phyloP scores from a whole-genome alignment of 805 yeast species.

The Saccharomyces kudriavzevii region DNA sequence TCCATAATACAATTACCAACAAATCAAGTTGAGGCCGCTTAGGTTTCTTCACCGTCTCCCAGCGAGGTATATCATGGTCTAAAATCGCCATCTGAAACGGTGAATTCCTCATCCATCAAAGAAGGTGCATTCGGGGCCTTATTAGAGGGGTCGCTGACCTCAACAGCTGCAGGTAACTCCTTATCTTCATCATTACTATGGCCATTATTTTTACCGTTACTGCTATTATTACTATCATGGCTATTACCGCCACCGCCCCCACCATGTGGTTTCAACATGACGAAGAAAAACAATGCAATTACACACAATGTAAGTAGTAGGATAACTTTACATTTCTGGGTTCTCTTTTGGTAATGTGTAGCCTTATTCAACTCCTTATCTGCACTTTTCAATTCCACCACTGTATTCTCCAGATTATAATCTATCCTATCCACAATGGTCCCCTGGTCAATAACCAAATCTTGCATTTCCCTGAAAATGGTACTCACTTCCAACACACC shows the following conservation, averaged over 20 bases:
- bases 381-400: conserved; percentile 64
- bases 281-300: conserved; percentile 58
- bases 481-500: conserved; percentile 91
- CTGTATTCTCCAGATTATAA: conserved; percentile 79
- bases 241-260: conserved; percentile 1
- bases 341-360: conserved; percentile 71
- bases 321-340: conserved; percentile 85
- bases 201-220: not conserved
- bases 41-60: not conserved
- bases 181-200: not conserved
- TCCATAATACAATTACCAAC: not conserved
- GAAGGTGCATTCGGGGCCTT: not conserved
- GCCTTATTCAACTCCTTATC: conserved; percentile 73
- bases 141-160: not conserved
- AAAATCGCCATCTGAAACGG: not conserved
- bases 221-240: not conserved
- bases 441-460: conserved; percentile 90
- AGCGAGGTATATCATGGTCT: not conserved
- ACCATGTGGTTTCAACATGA: conserved; percentile 54
- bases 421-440: conserved; percentile 89
- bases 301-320: conserved; percentile 65
- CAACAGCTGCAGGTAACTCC: not conserved
- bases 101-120: not conserved
- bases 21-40: not conserved
- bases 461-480: conserved; percentile 88